phyloP scores from a whole-genome alignment of 441 rosid genomes.

The Breynia disticha region DNA sequence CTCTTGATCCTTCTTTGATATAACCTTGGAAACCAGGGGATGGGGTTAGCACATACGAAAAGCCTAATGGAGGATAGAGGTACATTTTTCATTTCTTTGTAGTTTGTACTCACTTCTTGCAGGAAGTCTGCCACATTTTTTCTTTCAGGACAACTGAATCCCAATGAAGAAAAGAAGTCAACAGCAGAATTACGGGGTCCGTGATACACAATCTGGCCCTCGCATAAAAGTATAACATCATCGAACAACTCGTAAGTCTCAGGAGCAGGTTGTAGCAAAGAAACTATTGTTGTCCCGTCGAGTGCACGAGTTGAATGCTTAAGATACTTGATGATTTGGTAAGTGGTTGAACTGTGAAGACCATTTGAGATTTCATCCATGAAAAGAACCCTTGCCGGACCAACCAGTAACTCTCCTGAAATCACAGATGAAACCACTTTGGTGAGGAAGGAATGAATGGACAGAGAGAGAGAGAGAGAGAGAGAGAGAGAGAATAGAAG shows the following conservation, averaged over 20 bases:
- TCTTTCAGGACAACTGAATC: slow-evolving; percentile 82
- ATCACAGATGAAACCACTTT: slow-evolving; percentile 11
- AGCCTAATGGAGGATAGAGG: neutral
- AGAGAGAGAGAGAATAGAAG: neutral
- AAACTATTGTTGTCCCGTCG: slow-evolving; percentile 74
- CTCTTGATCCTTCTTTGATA: slow-evolving; percentile 85
- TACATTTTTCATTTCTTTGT: slow-evolving; percentile 8
- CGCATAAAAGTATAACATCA: slow-evolving; percentile 79
- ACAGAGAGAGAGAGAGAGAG: neutral
- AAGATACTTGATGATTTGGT: slow-evolving; percentile 79
- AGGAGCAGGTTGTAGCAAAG: slow-evolving; percentile 91
- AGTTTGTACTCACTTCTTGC: slow-evolving; percentile 90
- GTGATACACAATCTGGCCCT: slow-evolving; percentile 90
- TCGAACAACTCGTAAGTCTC: slow-evolving; percentile 88
- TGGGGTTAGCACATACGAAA: slow-evolving; percentile 4
- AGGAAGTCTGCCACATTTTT: slow-evolving; percentile 95
- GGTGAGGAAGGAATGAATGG: neutral
- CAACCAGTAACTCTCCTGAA: slow-evolving; percentile 86
- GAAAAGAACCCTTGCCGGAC: slow-evolving; percentile 91
- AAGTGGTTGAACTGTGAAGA: slow-evolving; percentile 87
- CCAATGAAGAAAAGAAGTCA: slow-evolving; percentile 67
- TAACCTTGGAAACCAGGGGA: slow-evolving; percentile 37
- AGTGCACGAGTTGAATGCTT: slow-evolving; percentile 80
- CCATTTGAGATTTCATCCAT: slow-evolving; percentile 99
- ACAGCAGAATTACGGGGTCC: slow-evolving; percentile 71